Evolutionary conservation across 495 filamentous ascomycete species (phyloP), one percentile per base, ranked within the genome.

Genomic region (Eremomyces bilateralis): DNA sequence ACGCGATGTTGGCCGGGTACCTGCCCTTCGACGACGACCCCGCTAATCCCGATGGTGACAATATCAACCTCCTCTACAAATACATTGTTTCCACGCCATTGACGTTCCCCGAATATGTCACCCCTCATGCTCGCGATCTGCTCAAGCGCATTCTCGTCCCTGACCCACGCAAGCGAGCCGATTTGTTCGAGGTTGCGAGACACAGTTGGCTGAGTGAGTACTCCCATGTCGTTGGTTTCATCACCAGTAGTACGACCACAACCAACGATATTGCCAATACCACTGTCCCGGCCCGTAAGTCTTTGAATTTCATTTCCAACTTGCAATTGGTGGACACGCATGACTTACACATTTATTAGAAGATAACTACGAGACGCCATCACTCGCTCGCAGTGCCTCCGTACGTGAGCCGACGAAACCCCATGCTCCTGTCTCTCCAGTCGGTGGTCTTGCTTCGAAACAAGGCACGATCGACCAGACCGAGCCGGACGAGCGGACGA

Each of bases 1-100:
- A 95, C 56, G 88, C 88, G 25, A 99, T 99, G 88, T 64, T 99
- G 36, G 88, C 88, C 8, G 88, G 88, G 20, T 99, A 95, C 53
- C 64, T 99, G n/a, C 88, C 88, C 3, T 99, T 99, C 50, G 88
- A 99, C 48, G 88, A 99, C 47, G 88, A 99, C 47, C 88, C 88
- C 40, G 90, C 84, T 25, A 99, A 99, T 48, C 88, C 88, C 3
- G 88, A 99, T 57, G 88, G 88, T 29, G 88, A 99, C 44, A 99
- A 99, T 49, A 99, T 99, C 61, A 99, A 95, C 53, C 63, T 95
- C 3, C 64, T 99, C 34, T 99, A 99, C 63, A 95, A 93, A 58
- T 99, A 99, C 58, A 99, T 99, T 43, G 83, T 93, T 37, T 91
- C 83, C 27, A 95, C 88, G 3, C 81, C 85, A 31, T 69, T 99